Base-by-base conservation (phyloP, 257 asterid species). In the Fraxinus quadrangulata region DNA sequence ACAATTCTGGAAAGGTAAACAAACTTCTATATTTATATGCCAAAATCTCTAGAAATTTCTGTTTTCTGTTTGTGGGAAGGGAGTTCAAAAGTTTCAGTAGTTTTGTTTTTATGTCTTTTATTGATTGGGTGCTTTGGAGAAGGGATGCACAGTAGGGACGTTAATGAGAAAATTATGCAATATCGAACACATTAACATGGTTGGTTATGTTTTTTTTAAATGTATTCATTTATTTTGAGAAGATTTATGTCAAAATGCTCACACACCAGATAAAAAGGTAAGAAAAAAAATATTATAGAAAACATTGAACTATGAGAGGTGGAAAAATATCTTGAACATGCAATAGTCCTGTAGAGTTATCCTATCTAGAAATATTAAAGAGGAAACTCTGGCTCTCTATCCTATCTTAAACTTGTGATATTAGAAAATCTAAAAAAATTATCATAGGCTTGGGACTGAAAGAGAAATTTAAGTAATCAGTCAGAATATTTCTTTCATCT, bases 1-100 rank as follows among this genome's bases (percentile, higher is more conserved):
- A 77, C 65, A 84, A 84, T 80, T 79, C 82, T n/a, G 31, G 80
- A 75, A 94, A 92, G 97, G 97, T 94, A 81, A 71, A 73, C 73
- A 70, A 51, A 75, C 49, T 42, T 71, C 31, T 14, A 28, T 39
- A 28, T 19, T 40, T 34, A 17, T 59, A 59, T 37, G 70, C 66
- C 66, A 40, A 75, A 75, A 75, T 66, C 54, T 63, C 65, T 24
- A 51, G 49, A 40, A 66, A 66, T 16, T 63, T 24, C 0, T 12
- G 17, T 24, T 63, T 63, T 3, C 34, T 24, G 14, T 63, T 26
- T 63, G 4, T 12, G 5, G 59, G 21, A 2, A 19, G 37, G 54
- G 30, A 75, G 31, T 76, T 76, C 80, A 76, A 12, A 59, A 63
- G n/a, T 63, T 63, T 63, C 4, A 1, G 7, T 10, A 61, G 28